phyloP scores from a whole-genome alignment of 1,139 yeast genomes.

The Suhomyces choctaworum region DNA sequence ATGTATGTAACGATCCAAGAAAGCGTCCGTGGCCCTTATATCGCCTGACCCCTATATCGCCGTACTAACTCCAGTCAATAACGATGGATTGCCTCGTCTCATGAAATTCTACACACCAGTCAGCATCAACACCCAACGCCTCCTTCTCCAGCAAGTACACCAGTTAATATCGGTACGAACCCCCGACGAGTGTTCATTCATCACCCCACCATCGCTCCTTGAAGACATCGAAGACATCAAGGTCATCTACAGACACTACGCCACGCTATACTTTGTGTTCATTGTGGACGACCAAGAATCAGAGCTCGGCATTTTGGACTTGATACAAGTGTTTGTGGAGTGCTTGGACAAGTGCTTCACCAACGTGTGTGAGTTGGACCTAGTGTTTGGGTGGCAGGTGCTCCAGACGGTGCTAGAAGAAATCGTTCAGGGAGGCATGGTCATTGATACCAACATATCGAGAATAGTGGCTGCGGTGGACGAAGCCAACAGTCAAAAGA shows the following conservation, averaged over 20 bases:
- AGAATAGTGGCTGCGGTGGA: constrained; percentile 83
- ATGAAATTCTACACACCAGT: constrained; percentile 93
- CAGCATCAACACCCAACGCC: constrained; percentile 71
- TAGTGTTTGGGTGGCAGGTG: constrained; percentile 97
- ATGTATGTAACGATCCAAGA: constrained; percentile 70
- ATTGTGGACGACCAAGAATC: constrained; percentile 95
- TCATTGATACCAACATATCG: constrained; percentile 86
- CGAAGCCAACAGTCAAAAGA: constrained; percentile 55
- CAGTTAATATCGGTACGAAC: constrained; percentile 68
- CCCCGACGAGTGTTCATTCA: constrained; percentile 74
- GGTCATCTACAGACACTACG: constrained; percentile 91
- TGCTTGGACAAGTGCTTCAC: constrained; percentile 89
- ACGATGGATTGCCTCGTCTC: constrained; percentile 87
- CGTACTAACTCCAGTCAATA: constrained; percentile 61
- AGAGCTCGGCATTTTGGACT: constrained; percentile 88
- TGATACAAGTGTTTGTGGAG: constrained; percentile 96
- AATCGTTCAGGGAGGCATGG: constrained; percentile 97
- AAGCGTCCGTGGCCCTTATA: too few relatives aligned
- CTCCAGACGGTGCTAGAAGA: constrained; percentile 89
- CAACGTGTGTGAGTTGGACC: constrained; percentile 91
- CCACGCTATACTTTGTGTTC: constrained; percentile 91
- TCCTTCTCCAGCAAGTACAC: constrained; percentile 72
- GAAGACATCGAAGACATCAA: constrained; percentile 78
- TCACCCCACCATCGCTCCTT: constrained; percentile 75
- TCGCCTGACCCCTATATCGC: not conserved